A percentile compares a stretch with the other conserved stretches of the same genome.
These are phyloP conservation scores for Boletus sensibilis DNA, from an alignment of 768 basidiomycete genomes.

Conservation along the genomic window DNA sequence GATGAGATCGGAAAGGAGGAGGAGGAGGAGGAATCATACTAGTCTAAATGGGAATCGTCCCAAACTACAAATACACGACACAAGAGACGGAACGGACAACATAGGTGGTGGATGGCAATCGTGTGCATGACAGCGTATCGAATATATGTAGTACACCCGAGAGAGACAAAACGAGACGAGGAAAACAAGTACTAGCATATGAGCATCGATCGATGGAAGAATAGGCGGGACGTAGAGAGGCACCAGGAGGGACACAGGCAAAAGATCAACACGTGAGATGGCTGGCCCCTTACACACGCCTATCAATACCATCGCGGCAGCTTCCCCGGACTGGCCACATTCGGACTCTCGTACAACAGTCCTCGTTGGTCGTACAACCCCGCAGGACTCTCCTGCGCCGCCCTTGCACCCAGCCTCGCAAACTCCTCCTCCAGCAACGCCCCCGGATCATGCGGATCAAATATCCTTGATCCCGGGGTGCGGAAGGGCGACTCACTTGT, in stretches of 20 bases:
- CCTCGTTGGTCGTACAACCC: conserved; percentile 63
- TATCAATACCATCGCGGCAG: conserved; percentile 52
- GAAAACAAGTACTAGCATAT: conserved; percentile 3
- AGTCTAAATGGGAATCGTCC: conserved; percentile 4
- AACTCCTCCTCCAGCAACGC: conserved; percentile 72
- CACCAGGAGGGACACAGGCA: not conserved
- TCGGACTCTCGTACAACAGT: conserved; percentile 75
- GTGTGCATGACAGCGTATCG: not conserved
- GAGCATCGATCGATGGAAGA: not conserved
- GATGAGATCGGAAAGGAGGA: not conserved
- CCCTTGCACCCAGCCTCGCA: conserved; percentile 45
- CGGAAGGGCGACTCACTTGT: conserved; percentile 45
- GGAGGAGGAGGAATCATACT: not conserved
- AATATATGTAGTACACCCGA: conserved; percentile 6
- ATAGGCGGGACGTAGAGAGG: not conserved
- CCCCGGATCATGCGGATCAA: conserved; percentile 72
- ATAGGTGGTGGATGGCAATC: not conserved
- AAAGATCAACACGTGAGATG: not conserved
- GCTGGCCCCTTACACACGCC: not conserved
- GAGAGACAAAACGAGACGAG: conserved; percentile 10
- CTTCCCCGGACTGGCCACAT: conserved; percentile 53
- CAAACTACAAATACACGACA: conserved; percentile 2
- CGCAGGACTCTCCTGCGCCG: conserved; percentile 57
- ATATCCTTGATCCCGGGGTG: conserved; percentile 49
- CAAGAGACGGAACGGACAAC: not conserved